Evolutionary conservation across 2,329 filamentous ascomycete species (phyloP), one percentile per base, ranked within the genome.

Genomic region (Aspergillus vadensis): DNA sequence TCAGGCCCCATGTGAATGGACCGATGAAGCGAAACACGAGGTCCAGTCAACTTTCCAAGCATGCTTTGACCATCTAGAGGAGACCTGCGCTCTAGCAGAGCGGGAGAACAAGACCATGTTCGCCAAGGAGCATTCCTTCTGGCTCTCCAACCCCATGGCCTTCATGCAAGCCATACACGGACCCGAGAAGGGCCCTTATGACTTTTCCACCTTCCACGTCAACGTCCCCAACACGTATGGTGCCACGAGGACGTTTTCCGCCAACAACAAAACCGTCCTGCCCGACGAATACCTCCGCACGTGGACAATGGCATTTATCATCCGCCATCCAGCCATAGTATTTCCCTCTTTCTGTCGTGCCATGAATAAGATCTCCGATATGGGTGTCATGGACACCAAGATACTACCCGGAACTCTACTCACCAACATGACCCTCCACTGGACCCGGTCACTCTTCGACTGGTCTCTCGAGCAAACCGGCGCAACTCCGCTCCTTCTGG

Each of bases 91-190:
- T 0, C 47, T 55, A 2, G 74, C 75, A 2, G 56, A 67, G 39
- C 48, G 58, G 2, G 58, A 70, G 17, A 63, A 65, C 41, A 74
- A 74, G 52, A 65, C 66, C 23, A 62, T 73, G 14, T 75, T 77
- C 53, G 65, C 72, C 39, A 78, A 78, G 58, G 76, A 79, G 56
- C 76, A 78, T 39, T 66, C 70, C 32, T 67, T 68, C 54, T 74
- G 67, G 65, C 30, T 75, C 48, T 64, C 51, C 14, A 66, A 70
- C 21, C 70, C 70, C 7, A 62, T 59, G 39, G 59, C 61, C 36
- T 65, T 68, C 54, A 56, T 55, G 43, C 62, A 63, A 51, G 65
- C 55, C 23, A 49, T 54, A 23, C 56, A 52, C 23, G 64, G 64
- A 3, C 21, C 30, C 2, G 55, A 60, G 2, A 43, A 43, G 8